Evolutionary conservation across 805 yeast genomes (phyloP).

Genomic region (Grigorovia transvaalensis): DNA sequence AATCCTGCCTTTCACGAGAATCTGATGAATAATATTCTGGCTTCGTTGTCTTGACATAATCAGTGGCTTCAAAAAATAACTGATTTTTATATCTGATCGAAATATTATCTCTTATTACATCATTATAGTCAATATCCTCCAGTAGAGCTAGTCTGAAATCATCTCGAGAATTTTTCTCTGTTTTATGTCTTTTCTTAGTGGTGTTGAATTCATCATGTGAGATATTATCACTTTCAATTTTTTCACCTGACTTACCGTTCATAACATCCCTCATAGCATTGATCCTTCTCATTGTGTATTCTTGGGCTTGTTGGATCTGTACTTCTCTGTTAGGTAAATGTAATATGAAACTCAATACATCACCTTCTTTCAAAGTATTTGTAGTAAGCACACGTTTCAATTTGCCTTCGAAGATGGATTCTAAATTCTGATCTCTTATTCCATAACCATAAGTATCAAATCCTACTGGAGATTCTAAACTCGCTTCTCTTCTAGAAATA

Average conservation of each 20-base stretch:
- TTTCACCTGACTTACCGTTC: background rate
- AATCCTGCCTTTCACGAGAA: conserved; percentile 31
- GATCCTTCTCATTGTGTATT: conserved; percentile 28
- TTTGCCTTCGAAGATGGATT: conserved; percentile 48
- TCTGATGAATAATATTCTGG: conserved; percentile 27
- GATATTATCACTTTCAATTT: background rate
- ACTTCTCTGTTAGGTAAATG: conserved; percentile 47
- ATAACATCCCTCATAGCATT: conserved; percentile 14
- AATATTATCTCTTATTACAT: conserved; percentile 68
- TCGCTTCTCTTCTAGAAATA: conserved; percentile 72
- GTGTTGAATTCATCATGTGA: background rate
- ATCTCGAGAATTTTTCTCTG: conserved; percentile 7
- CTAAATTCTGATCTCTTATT: conserved; percentile 66
- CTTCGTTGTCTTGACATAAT: conserved; percentile 32
- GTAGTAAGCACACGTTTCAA: conserved; percentile 36
- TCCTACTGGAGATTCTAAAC: conserved; percentile 91
- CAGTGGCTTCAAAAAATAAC: conserved; percentile 75
- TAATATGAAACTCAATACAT: conserved; percentile 69
- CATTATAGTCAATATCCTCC: conserved; percentile 25
- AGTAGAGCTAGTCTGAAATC: conserved; percentile 25
- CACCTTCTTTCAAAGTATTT: conserved; percentile 50
- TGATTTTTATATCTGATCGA: conserved; percentile 76
- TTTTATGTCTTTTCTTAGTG: conserved; percentile 4
- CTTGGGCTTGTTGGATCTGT: conserved; percentile 35
- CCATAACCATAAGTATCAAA: conserved; percentile 93